Evolutionary conservation across 306 rosid species (phyloP), one percentile per base, ranked within the genome.

Genomic region (Rosa rugosa): DNA sequence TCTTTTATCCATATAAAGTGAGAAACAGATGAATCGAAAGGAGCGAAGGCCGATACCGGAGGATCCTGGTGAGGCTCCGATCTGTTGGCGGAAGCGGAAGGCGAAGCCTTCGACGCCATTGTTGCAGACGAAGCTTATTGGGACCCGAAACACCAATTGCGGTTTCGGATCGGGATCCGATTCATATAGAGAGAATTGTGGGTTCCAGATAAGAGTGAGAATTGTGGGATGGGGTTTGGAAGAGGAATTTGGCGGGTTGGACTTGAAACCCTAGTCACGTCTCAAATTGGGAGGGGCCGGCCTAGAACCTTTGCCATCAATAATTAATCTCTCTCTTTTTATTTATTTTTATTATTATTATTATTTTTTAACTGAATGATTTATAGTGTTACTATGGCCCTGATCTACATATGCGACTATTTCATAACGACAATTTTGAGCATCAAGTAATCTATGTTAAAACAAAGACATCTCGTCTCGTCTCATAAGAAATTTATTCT

Each of bases 101-200:
- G 88, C 76, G 82, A 84, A 69, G 87, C 86, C 85, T 83, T 89
- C 74, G 98, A 94, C 85, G 92, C 91, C 98, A 94, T 94, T 86
- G 97, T 76, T 76, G 79, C 41, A 1, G 86, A 80, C 90, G 83
- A 81, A 72, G 88, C 76, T 69, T 80, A 25, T 51, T 59, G 31
- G 68, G 84, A 72, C 80, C 89, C 78, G 82, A 79, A 16, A 51
- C 72, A 73, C 71, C 80, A 87, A 82, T 76, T 86, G 66, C 46
- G 77, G 83, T 71, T 77, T 77, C 87, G 91, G 85, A 87, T 85
- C 84, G 51, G 72, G 92, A 85, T 85, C 90, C 87, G 90, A 81
- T 74, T 81, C 97, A 89, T 88, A 80, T 86, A 90, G 87, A 62
- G 36, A 50, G 38, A 66, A 9, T 57, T 18, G 11, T 54, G 25